These are phyloP conservation scores for Vigna radiata DNA, from an alignment of 306 rosid genomes.

Conservation along the genomic window DNA sequence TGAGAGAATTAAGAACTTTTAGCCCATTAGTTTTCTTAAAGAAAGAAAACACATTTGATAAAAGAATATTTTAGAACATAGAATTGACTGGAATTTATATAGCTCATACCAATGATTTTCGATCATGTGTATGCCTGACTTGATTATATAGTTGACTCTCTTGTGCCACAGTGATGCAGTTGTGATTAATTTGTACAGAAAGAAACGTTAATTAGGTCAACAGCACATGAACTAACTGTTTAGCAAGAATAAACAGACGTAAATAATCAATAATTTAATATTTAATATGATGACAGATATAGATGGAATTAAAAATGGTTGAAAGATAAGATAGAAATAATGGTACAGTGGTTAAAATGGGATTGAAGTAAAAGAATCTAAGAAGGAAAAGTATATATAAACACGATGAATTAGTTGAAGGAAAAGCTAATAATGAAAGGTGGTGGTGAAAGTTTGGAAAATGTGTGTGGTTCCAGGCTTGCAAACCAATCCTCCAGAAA, in stretches of 20 bases:
- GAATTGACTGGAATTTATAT: no score
- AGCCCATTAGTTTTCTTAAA: background rate
- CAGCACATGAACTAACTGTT: constrained; percentile 59
- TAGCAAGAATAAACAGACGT: background rate
- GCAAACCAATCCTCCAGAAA: constrained; percentile 87
- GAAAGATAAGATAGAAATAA: background rate
- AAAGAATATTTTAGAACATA: no score
- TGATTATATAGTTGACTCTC: constrained; percentile 55
- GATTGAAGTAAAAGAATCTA: constrained; percentile 23
- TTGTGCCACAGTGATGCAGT: constrained; percentile 18
- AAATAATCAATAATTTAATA: constrained; percentile 1
- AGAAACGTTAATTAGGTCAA: constrained; percentile 63
- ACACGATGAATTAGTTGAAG: background rate
- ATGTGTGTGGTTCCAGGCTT: constrained; percentile 82
- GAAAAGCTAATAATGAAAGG: constrained; percentile 36
- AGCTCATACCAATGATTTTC: background rate
- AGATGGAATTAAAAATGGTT: background rate
- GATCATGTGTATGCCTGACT: constrained; percentile 46
- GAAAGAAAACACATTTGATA: background rate
- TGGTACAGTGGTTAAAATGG: constrained; percentile 1
- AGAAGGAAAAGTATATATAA: background rate
- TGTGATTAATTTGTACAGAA: constrained; percentile 43
- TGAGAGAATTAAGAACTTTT: background rate
- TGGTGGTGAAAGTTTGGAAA: constrained; percentile 48
- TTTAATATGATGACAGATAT: background rate